Base-by-base conservation (phyloP, 208 protist genomes). In the Trypanosoma mega region DNA sequence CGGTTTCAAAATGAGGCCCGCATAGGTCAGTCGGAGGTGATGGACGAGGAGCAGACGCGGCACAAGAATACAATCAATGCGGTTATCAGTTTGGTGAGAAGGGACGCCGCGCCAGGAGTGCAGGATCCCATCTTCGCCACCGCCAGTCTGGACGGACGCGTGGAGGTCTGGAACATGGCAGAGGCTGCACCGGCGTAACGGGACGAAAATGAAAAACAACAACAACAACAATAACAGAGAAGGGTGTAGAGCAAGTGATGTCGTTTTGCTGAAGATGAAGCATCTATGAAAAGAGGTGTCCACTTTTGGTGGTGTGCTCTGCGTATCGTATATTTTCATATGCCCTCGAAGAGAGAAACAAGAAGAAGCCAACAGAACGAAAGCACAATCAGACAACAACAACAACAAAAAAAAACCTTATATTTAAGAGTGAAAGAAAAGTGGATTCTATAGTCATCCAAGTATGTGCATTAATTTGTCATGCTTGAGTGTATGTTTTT, bases 41-140 rank as follows among this genome's bases (percentile, higher is more conserved):
- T 63, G 18, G 58, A 62, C 12, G 56, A 66, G 12, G 59, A 55
- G 27, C 50, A 52, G 18, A 67, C 27, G 6, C 62, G 64, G 7
- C 71, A 77, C 41, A 72, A 59, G 30, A 72, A 72, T 43, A 72
- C 54, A 18, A 77, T 77, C 6, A 61, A 43, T 54, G 24, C 6
- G 21, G 64, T 77, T 7, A 1, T 59, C 11, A 53, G 34, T 6
- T 12, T 72, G 12, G 2, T 39, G 36, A 52, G 26, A 33, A 20
- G 43, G 29, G 18, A 9, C 2, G 7, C 18, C 18, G 30, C 29
- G n/a, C 27, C 53, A 33, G 57, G n/a, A 7, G 36, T 23, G 41
- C 18, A 53, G 6, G 48, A 36, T 37, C 26, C 44, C 2, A 20
- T 66, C 31, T 77, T 77, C 51, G 63, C 57, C 36, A 77, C 71